Conservation (phyloP, 371 early-diverging fungal genomes). For the Apophysomyces elegans region DNA sequence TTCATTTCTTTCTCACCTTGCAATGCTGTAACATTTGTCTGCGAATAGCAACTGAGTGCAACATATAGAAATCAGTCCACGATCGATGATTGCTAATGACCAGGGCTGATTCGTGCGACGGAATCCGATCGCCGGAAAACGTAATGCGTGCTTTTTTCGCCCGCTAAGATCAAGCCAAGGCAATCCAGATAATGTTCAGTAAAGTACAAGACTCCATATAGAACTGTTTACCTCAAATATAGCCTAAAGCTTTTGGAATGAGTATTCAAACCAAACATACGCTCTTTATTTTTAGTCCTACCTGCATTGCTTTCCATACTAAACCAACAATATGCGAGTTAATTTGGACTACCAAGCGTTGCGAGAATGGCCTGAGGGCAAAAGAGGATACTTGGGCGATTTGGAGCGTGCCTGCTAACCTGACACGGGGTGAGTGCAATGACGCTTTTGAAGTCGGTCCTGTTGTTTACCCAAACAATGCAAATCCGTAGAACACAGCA, state of each 20-base stretch:
- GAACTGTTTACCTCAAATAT: constrained; percentile 45
- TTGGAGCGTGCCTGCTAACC: constrained; percentile 54
- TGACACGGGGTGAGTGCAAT: constrained; percentile 7
- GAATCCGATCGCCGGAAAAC: constrained; percentile 67
- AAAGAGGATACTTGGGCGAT: constrained; percentile 62
- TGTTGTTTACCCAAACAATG: constrained; percentile 44
- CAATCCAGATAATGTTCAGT: too few relatives aligned
- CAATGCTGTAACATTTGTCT: constrained; percentile 68
- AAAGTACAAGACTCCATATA: too few relatives aligned
- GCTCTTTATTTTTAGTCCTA: constrained; percentile 17
- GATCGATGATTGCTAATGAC: constrained; percentile 70
- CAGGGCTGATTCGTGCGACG: constrained; percentile 60
- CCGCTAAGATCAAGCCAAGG: constrained; percentile 27
- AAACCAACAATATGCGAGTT: constrained; percentile 62
- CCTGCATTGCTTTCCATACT: constrained; percentile 75
- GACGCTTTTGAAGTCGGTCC: not conserved
- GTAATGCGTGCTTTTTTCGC: constrained; percentile 65
- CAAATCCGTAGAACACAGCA: constrained; percentile 38
- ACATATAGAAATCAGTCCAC: constrained; percentile 68
- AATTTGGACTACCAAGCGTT: constrained; percentile 54
- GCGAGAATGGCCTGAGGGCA: constrained; percentile 58
- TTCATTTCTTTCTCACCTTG: constrained; percentile 45
- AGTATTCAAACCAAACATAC: not conserved
- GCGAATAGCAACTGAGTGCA: constrained; percentile 67
- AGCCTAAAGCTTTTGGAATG: constrained; percentile 24